phyloP scores from a whole-genome alignment of 1,139 yeast species.

The Sugiyamaella sp. region DNA sequence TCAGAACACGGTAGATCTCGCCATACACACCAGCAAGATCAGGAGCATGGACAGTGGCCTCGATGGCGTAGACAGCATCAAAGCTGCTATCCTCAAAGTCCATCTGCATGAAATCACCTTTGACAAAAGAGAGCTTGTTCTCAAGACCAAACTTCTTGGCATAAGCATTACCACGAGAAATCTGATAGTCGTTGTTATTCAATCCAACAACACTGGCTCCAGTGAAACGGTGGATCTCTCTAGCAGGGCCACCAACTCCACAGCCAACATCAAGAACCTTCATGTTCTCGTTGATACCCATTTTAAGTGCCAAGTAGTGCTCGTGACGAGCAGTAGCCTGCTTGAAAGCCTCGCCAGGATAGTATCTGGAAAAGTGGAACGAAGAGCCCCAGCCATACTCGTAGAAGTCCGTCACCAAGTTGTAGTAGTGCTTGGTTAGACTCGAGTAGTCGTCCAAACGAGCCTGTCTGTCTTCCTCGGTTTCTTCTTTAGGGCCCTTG shows the following conservation, averaged over 20 bases:
- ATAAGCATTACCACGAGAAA: slow-evolving; percentile 85
- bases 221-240: slow-evolving; percentile 92
- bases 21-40: slow-evolving; percentile 93
- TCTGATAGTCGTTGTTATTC: slow-evolving; percentile 94
- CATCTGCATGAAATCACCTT: slow-evolving; percentile 99
- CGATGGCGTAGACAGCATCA: slow-evolving; percentile 97
- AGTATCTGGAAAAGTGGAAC: slow-evolving; percentile 96
- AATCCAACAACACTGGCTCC: slow-evolving; percentile 86
- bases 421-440: slow-evolving; percentile 93
- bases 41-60: slow-evolving; percentile 98
- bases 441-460: slow-evolving; percentile 60
- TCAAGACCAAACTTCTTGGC: slow-evolving; percentile 68
- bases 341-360: slow-evolving; percentile 88
- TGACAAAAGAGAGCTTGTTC: slow-evolving; percentile 79
- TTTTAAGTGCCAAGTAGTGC: slow-evolving; percentile 88
- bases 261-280: slow-evolving; percentile 97
- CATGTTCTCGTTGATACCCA: slow-evolving; percentile 77
- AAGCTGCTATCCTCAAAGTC: slow-evolving; percentile 87
- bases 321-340: slow-evolving; percentile 98
- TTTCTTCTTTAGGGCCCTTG: slow-evolving; percentile 55
- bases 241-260: slow-evolving; percentile 99
- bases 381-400: slow-evolving; percentile 99
- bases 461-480: slow-evolving; percentile 60
- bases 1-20: slow-evolving; percentile 91
- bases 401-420: slow-evolving; percentile 93